These are phyloP conservation scores for Candida chauliodis DNA, from an alignment of 805 yeast species.

Conservation along the genomic window DNA sequence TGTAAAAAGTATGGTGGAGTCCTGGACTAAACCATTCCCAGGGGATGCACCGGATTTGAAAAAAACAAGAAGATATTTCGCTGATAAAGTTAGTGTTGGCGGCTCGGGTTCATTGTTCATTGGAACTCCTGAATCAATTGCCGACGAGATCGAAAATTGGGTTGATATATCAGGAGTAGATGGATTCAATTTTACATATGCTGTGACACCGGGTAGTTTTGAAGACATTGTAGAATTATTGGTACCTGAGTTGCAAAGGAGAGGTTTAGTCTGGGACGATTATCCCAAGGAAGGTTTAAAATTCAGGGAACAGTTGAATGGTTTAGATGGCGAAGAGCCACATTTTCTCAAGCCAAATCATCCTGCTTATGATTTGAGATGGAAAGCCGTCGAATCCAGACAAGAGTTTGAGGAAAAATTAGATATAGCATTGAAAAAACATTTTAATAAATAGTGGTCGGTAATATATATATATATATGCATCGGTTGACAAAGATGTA, in stretches of 20 bases:
- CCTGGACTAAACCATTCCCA: slow-evolving; percentile 30
- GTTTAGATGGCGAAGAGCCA: slow-evolving; percentile 21
- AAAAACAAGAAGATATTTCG: slow-evolving; percentile 22
- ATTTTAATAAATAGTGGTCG: slow-evolving; percentile 6
- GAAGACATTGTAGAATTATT: slow-evolving; percentile 35
- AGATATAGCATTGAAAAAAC: not conserved
- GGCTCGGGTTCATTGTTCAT: slow-evolving; percentile 30
- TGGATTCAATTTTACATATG: slow-evolving; percentile 41
- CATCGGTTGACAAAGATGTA: too few relatives aligned
- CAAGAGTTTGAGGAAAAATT: slow-evolving; percentile 23
- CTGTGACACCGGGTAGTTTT: slow-evolving; percentile 31
- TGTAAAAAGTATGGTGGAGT: slow-evolving; percentile 25
- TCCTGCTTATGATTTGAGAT: slow-evolving; percentile 21
- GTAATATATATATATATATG: too few relatives aligned
- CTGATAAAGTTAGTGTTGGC: slow-evolving; percentile 24
- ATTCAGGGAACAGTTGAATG: slow-evolving; percentile 35
- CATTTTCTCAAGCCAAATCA: slow-evolving; percentile 15
- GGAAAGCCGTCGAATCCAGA: slow-evolving; percentile 23
- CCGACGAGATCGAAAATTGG: slow-evolving; percentile 38
- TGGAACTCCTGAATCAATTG: slow-evolving; percentile 36
- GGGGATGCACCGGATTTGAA: slow-evolving; percentile 19
- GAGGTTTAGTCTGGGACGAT: slow-evolving; percentile 35
- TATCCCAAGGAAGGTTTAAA: slow-evolving; percentile 33
- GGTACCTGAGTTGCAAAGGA: slow-evolving; percentile 33
- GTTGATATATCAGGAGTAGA: slow-evolving; percentile 38